Conservation (phyloP, 1,284 basidiomycete genomes). For the Puccinia coronata region DNA sequence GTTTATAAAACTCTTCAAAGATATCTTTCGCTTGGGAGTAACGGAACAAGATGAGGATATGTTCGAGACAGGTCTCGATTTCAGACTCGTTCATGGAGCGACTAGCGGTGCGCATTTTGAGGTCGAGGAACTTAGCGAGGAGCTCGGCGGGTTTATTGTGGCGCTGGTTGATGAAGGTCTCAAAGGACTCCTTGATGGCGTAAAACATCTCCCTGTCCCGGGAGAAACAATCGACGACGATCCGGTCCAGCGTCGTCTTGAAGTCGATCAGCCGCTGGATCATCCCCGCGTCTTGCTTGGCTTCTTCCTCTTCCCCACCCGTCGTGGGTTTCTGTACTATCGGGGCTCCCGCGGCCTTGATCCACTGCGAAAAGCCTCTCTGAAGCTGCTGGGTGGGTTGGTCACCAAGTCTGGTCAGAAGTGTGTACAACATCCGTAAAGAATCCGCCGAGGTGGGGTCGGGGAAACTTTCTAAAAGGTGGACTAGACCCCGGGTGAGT, state of each 20-base stretch:
- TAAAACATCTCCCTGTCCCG: conserved; percentile 57
- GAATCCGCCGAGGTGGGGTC: conserved; percentile 7
- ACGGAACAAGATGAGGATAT: conserved; percentile 78
- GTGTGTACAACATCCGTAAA: neutral
- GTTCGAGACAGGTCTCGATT: conserved; percentile 72
- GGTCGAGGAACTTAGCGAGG: conserved; percentile 88
- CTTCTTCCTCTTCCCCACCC: neutral
- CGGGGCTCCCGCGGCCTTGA: conserved; percentile 1
- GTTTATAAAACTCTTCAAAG: conserved; percentile 91
- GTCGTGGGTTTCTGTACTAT: conserved; percentile 11
- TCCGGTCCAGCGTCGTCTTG: conserved; percentile 18
- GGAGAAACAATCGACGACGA: conserved; percentile 22
- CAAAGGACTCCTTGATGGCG: conserved; percentile 70
- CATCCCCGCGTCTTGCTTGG: conserved; percentile 29
- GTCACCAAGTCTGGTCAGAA: conserved; percentile 6
- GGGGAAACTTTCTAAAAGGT: conserved; percentile 20
- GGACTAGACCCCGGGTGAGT: neutral
- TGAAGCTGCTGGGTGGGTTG: neutral
- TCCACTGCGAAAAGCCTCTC: neutral
- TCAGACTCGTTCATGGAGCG: conserved; percentile 70
- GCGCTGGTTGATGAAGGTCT: conserved; percentile 75
- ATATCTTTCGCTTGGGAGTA: conserved; percentile 70
- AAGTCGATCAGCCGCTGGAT: conserved; percentile 20
- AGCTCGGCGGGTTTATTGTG: conserved; percentile 88
- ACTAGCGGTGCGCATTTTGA: conserved; percentile 80